These are phyloP conservation scores for Globisporangium nagaii DNA, from an alignment of 352 stramenopile species.

Conservation along the genomic window DNA sequence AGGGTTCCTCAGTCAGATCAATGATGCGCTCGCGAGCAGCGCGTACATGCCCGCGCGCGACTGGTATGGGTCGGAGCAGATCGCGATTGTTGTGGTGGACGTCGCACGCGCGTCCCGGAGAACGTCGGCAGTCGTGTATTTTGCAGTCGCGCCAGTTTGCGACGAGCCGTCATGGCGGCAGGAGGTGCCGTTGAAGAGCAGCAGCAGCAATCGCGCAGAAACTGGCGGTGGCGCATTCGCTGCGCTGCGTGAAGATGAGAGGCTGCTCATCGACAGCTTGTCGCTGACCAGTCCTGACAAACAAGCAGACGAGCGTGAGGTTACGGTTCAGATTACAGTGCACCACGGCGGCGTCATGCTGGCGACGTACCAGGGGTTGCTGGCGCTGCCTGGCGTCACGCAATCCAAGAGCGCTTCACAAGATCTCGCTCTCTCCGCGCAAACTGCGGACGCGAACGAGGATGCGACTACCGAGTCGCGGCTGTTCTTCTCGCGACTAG, in stretches of 20 bases:
- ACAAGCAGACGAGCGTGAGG: slow-evolving; percentile 21
- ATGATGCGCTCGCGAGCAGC: slow-evolving; percentile 43
- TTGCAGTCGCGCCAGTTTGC: slow-evolving; percentile 50
- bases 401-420: slow-evolving; percentile 8
- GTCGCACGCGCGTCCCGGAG: slow-evolving; percentile 1
- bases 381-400: slow-evolving; percentile 16
- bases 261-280: slow-evolving; percentile 28
- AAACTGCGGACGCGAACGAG: neutral
- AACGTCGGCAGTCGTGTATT: slow-evolving; percentile 15
- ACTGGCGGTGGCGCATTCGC: slow-evolving; percentile 10
- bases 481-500: slow-evolving; percentile 38
- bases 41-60: slow-evolving; percentile 38
- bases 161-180: slow-evolving; percentile 37
- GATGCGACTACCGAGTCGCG: slow-evolving; percentile 15
- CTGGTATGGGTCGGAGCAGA: slow-evolving; percentile 56
- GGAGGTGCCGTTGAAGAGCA: too few relatives aligned
- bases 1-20: slow-evolving; percentile 47
- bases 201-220: neutral
- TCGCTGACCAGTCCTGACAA: slow-evolving; percentile 27
- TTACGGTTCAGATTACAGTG: slow-evolving; percentile 28
- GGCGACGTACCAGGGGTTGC: slow-evolving; percentile 29
- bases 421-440: neutral
- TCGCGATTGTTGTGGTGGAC: slow-evolving; percentile 30
- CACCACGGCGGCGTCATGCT: slow-evolving; percentile 54
- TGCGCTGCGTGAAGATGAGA: slow-evolving; percentile 33